These are phyloP conservation scores for Aureobasidium leucospermi DNA, from an alignment of 2,329 filamentous ascomycete species.

Conservation along the genomic window DNA sequence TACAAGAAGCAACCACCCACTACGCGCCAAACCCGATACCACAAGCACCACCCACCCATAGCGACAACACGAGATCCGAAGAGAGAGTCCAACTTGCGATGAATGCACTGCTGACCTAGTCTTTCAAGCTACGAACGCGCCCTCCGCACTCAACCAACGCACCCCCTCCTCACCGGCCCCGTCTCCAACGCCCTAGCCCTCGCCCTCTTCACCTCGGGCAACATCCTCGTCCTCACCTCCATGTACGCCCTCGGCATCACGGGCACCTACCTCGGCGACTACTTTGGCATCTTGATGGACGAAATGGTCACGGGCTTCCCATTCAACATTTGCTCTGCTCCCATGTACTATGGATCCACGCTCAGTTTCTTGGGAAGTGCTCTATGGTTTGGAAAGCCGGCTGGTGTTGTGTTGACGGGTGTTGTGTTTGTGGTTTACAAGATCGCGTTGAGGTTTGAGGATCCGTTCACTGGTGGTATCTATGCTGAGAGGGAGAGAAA, in stretches of 20 bases:
- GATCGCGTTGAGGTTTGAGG: conserved; percentile 77
- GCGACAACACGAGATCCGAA: background rate
- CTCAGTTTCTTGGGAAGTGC: conserved; percentile 87
- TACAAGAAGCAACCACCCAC: conserved; percentile 6
- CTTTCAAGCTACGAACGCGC: conserved; percentile 72
- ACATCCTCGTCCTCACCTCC: conserved; percentile 76
- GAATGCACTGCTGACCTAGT: background rate
- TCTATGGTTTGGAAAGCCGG: conserved; percentile 77
- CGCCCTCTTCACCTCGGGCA: conserved; percentile 65
- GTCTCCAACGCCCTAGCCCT: conserved; percentile 58
- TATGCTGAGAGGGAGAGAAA: conserved; percentile 73
- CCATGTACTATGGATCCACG: conserved; percentile 95
- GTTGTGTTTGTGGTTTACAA: conserved; percentile 73
- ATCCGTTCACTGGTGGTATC: conserved; percentile 89
- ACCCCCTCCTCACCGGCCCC: conserved; percentile 61
- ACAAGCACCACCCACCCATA: conserved; percentile 5
- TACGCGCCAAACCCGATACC: background rate
- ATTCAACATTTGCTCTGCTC: conserved; percentile 82
- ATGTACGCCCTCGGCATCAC: conserved; percentile 92
- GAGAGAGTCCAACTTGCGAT: background rate
- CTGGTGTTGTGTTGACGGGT: conserved; percentile 67
- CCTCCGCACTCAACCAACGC: conserved; percentile 66
- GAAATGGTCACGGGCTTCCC: conserved; percentile 89
- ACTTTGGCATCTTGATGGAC: conserved; percentile 98
- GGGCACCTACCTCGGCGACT: conserved; percentile 94